Conservation (phyloP, 2,329 filamentous ascomycete species). For the Aureobasidium subglaciale region DNA sequence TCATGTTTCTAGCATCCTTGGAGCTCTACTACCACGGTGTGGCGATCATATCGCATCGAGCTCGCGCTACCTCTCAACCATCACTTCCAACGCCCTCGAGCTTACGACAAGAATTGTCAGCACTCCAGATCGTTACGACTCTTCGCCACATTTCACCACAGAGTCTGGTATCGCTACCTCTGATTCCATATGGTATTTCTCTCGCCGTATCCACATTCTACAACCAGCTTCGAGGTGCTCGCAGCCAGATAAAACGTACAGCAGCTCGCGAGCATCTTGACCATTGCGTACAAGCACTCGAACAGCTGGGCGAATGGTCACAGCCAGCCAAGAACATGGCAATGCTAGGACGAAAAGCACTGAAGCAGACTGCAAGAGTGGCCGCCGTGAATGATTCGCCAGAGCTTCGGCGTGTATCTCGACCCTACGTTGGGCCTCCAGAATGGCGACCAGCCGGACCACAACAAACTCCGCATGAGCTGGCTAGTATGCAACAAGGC, state of each 20-base stretch:
- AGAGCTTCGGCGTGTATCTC: not conserved
- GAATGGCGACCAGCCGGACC: not conserved
- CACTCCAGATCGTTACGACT: conserved; percentile 46
- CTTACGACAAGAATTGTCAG: conserved; percentile 48
- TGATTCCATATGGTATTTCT: conserved; percentile 50
- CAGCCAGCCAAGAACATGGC: conserved; percentile 16
- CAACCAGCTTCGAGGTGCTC: conserved; percentile 43
- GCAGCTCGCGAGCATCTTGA: conserved; percentile 17
- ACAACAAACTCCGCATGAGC: not conserved
- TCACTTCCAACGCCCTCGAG: conserved; percentile 44
- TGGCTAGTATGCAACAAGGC: not conserved
- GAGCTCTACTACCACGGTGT: conserved; percentile 52
- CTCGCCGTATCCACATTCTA: conserved; percentile 51
- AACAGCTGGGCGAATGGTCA: conserved; percentile 13
- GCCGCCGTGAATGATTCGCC: not conserved
- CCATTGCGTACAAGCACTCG: conserved; percentile 15
- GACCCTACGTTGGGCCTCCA: not conserved
- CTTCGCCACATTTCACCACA: conserved; percentile 40
- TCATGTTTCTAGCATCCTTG: conserved; percentile 33
- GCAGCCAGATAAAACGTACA: conserved; percentile 8
- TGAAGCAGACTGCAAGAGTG: conserved; percentile 15
- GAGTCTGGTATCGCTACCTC: conserved; percentile 44
- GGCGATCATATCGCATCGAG: conserved; percentile 50
- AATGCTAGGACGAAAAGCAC: conserved; percentile 14
- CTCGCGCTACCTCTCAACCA: conserved; percentile 32